phyloP scores from a whole-genome alignment of 345 rosid species.

The Tarenaya hassleriana region DNA sequence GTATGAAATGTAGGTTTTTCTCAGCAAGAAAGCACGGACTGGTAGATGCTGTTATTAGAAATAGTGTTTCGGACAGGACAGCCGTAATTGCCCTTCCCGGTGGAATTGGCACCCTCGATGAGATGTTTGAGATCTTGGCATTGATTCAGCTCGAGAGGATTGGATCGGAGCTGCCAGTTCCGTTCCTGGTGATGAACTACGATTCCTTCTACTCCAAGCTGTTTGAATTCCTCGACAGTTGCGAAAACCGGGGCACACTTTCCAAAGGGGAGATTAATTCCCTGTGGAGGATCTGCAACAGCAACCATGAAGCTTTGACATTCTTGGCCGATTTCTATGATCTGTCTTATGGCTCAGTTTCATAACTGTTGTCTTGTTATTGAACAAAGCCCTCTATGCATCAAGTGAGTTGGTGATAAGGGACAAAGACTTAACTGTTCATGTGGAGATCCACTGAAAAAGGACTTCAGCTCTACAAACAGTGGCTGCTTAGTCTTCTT shows the following conservation, averaged over 20 bases:
- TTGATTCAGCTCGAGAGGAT: conserved; percentile 77
- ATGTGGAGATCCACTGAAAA: no score
- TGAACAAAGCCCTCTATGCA: no score
- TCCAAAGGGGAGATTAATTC: conserved; percentile 67
- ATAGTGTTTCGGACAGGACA: conserved; percentile 45
- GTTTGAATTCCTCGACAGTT: conserved; percentile 63
- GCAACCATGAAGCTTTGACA: conserved; percentile 61
- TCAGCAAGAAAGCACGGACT: conserved; percentile 92
- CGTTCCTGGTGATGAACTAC: conserved; percentile 82
- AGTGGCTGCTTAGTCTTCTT: no score
- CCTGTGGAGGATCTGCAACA: conserved; percentile 71
- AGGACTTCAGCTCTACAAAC: no score
- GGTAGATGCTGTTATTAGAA: conserved; percentile 74
- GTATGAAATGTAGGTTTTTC: conserved; percentile 56
- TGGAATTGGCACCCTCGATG: conserved; percentile 88
- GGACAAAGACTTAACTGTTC: no score
- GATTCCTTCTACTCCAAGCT: conserved; percentile 69
- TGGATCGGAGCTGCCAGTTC: conserved; percentile 70
- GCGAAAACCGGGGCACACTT: conserved; percentile 72
- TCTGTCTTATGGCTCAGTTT: conserved; percentile 18
- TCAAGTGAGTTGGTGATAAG: no score
- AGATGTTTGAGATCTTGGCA: conserved; percentile 77
- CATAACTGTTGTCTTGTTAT: no score
- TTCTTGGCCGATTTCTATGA: conserved; percentile 61
- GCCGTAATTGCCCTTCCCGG: conserved; percentile 85